Evolutionary conservation across 441 rosid genomes (phyloP).

Genomic region (Erodium trifolium): DNA sequence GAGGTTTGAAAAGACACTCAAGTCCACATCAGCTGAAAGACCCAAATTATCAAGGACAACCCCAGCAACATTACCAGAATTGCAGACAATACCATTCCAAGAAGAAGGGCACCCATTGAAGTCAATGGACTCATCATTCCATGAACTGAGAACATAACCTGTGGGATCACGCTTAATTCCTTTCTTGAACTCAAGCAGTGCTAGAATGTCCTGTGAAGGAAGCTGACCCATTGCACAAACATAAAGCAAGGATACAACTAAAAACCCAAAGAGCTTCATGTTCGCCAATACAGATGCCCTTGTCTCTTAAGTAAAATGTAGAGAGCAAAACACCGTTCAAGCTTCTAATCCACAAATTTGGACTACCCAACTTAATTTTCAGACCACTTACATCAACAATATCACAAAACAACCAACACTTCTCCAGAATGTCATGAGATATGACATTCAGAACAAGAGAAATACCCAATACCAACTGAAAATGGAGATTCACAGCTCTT

Average conservation of each 20-base stretch:
- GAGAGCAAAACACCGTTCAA: constrained; percentile 15
- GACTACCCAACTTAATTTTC: constrained; percentile 11
- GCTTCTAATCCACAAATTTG: constrained; percentile 22
- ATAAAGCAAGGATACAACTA: constrained; percentile 38
- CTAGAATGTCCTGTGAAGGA: constrained; percentile 91
- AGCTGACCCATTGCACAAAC: constrained; percentile 70
- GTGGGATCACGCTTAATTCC: constrained; percentile 90
- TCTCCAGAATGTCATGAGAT: constrained; percentile 14
- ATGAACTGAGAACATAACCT: constrained; percentile 78
- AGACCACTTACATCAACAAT: constrained; percentile 7
- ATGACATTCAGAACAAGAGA: constrained; percentile 15
- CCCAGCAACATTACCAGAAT: constrained; percentile 83
- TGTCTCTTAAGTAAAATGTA: constrained; percentile 15
- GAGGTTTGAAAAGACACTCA: constrained; percentile 72
- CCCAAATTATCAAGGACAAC: constrained; percentile 72
- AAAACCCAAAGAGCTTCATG: constrained; percentile 49
- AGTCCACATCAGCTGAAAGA: constrained; percentile 66
- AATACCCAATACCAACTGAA: constrained; percentile 13
- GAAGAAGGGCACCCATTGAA: constrained; percentile 93
- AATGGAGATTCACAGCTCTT: constrained; percentile 12
- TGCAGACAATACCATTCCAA: constrained; percentile 94
- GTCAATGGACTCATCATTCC: constrained; percentile 95
- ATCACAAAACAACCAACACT: constrained; percentile 15
- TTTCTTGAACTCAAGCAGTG: constrained; percentile 90
- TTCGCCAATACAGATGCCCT: constrained; percentile 11